Evolutionary conservation across 192 early-diverging fungal species (phyloP).

Genomic region (Phlyctochytrium planicorne): DNA sequence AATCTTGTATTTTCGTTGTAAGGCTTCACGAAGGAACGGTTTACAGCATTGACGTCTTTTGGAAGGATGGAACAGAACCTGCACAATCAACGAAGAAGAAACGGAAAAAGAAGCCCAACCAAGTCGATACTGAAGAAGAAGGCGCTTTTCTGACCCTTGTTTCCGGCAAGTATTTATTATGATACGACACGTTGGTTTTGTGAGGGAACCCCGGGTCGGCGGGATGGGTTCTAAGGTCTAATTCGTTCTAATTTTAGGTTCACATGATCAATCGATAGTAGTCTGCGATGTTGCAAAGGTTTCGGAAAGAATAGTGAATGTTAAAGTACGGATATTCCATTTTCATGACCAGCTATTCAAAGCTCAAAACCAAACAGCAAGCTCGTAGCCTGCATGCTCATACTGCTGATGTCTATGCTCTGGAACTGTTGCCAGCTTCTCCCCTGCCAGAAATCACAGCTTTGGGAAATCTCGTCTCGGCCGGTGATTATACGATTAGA

Average conservation of each 20-base stretch:
- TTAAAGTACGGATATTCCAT: slow-evolving; percentile 20
- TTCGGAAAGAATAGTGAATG: slow-evolving; percentile 3
- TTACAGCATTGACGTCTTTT: slow-evolving; percentile 44
- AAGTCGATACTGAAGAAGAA: not conserved
- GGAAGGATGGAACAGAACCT: slow-evolving; percentile 6
- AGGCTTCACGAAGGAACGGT: slow-evolving; percentile 49
- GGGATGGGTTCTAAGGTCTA: not conserved
- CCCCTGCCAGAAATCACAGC: not conserved
- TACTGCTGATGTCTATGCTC: slow-evolving; percentile 44
- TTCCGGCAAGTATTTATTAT: slow-evolving; percentile 15
- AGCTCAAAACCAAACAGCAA: slow-evolving; percentile 20
- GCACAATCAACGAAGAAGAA: not conserved
- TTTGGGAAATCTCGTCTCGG: slow-evolving; percentile 37
- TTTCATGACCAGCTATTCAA: too few relatives aligned
- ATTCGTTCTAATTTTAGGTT: slow-evolving; percentile 27
- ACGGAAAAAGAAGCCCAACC: slow-evolving; percentile 13
- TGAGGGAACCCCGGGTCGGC: too few relatives aligned
- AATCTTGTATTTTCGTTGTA: not conserved
- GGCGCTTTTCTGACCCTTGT: slow-evolving; percentile 7
- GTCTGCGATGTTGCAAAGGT: slow-evolving; percentile 30
- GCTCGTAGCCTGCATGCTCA: slow-evolving; percentile 32
- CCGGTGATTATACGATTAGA: slow-evolving; percentile 46
- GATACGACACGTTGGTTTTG: not conserved
- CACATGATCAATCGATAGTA: slow-evolving; percentile 49
- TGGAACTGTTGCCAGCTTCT: slow-evolving; percentile 33